A percentile compares a stretch with the other conserved stretches of the same genome.
These are phyloP conservation scores for Sporothrix euskadiensis DNA, from an alignment of 2,329 filamentous ascomycete species.

Conservation along the genomic window DNA sequence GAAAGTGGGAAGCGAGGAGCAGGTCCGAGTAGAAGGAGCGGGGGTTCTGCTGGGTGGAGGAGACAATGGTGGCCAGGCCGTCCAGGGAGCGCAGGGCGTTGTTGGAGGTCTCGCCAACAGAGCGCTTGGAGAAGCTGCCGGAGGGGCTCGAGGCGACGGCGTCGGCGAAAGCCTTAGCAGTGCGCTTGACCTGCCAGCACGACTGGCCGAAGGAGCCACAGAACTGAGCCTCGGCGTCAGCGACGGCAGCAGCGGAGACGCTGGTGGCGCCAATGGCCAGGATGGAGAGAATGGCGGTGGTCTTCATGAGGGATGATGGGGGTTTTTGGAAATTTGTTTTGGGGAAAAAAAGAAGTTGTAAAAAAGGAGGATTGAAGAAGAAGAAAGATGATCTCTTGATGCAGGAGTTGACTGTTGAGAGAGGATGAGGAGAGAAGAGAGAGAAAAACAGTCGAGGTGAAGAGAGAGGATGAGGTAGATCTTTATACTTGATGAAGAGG, in stretches of 20 bases:
- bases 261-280: conserved; percentile 31
- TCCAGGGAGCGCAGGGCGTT: conserved; percentile 32
- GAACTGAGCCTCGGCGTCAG: conserved; percentile 34
- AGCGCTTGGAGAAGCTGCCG: conserved; percentile 26
- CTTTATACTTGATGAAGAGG: background rate
- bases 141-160: conserved; percentile 17
- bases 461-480: background rate
- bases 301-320: conserved; percentile 29
- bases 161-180: conserved; percentile 35
- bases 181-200: conserved; percentile 46
- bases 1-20: conserved; percentile 31
- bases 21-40: conserved; percentile 33
- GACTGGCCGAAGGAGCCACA: conserved; percentile 44
- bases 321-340: background rate
- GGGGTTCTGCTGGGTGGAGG: conserved; percentile 33
- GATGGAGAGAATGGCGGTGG: conserved; percentile 30
- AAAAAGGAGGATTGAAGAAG: background rate
- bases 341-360: background rate
- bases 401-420: background rate
- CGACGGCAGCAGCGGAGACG: conserved; percentile 31
- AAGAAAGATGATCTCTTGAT: conserved; percentile 11
- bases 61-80: conserved; percentile 33
- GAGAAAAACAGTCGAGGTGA: background rate
- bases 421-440: background rate
- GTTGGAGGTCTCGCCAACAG: conserved; percentile 30